Conservation (phyloP, 2,329 filamentous ascomycete species). For the Fusarium secorum region DNA sequence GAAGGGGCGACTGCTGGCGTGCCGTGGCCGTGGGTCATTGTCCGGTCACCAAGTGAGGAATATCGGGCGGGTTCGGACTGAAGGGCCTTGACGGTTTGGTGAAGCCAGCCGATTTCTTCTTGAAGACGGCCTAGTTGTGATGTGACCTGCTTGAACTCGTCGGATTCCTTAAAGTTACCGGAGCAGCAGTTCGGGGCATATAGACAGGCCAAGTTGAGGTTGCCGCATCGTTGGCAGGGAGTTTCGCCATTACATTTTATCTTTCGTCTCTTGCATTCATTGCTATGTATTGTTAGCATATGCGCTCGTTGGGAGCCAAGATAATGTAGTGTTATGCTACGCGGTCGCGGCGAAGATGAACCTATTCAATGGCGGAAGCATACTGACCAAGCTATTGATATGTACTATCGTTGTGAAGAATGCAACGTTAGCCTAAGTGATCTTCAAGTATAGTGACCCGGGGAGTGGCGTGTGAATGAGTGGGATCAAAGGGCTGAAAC, state of each 20-base stretch:
- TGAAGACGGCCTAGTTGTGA: constrained; percentile 78
- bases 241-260: constrained; percentile 78
- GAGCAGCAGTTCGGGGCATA: constrained; percentile 73
- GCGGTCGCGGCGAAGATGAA: background rate
- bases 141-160: constrained; percentile 86
- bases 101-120: constrained; percentile 82
- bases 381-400: constrained; percentile 67
- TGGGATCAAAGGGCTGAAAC: background rate
- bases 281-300: constrained; percentile 53
- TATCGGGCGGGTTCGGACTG: constrained; percentile 62
- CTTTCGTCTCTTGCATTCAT: constrained; percentile 78
- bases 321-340: background rate
- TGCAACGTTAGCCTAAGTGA: constrained; percentile 29
- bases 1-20: constrained; percentile 50
- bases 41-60: constrained; percentile 54
- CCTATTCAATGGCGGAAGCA: background rate
- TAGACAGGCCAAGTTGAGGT: constrained; percentile 70
- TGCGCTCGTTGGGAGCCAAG: background rate
- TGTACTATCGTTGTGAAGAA: constrained; percentile 54
- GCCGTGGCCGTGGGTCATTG: constrained; percentile 47
- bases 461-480: background rate
- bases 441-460: background rate
- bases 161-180: constrained; percentile 89
- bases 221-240: constrained; percentile 72
- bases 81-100: constrained; percentile 73